Conservation (phyloP, 441 rosid species). For the Bocquillonia castaneifolia region DNA sequence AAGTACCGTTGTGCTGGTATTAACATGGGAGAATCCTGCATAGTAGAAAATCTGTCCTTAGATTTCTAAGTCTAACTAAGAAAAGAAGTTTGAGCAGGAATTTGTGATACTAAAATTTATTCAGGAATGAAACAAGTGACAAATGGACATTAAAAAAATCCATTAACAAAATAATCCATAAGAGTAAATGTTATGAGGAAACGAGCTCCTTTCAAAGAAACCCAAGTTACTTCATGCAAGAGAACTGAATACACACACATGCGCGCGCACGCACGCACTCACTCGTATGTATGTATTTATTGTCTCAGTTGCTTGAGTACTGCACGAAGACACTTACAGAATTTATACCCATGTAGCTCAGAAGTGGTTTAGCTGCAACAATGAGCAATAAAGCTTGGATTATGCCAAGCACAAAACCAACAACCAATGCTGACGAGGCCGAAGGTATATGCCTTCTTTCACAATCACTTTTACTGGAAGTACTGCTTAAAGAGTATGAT, state of each 20-base stretch:
- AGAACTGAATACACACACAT: no score
- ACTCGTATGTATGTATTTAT: no score
- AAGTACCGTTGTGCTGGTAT: conserved; percentile 69
- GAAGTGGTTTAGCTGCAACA: conserved; percentile 53
- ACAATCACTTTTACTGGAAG: conserved; percentile 24
- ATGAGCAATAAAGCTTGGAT: conserved; percentile 65
- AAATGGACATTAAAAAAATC: background rate
- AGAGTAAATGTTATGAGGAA: background rate
- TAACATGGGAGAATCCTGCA: conserved; percentile 75
- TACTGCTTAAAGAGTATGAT: conserved; percentile 27
- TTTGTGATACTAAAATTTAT: no score
- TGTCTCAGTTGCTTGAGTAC: background rate
- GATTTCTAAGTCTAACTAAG: no score
- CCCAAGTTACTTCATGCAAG: background rate
- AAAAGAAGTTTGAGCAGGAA: background rate
- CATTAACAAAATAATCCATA: background rate
- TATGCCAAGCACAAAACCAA: conserved; percentile 72
- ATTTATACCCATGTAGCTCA: conserved; percentile 73
- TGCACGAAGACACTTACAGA: conserved; percentile 42
- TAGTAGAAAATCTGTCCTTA: background rate
- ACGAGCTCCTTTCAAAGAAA: background rate
- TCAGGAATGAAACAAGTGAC: background rate
- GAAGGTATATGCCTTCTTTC: conserved; percentile 74
- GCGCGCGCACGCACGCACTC: no score
- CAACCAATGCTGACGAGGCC: conserved; percentile 78